Percentiles rank a stretch among this genome's conserved stretches.
Evolutionary conservation across 148 eudicot genomes (phyloP).

Genomic region (Vaccinium vitisidaea): DNA sequence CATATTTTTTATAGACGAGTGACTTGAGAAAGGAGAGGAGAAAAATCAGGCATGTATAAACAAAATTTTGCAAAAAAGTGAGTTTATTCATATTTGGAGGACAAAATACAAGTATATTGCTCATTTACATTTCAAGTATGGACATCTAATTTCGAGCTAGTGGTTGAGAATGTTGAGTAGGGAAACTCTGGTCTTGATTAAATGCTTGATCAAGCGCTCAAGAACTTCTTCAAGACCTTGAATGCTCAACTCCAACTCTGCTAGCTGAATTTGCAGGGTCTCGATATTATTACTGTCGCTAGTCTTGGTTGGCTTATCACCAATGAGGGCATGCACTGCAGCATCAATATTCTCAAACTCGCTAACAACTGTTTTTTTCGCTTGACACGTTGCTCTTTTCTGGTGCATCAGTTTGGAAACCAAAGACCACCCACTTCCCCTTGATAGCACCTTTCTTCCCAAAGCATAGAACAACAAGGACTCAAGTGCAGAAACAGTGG

Average conservation of each 20-base stretch:
- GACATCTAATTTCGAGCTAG: neutral
- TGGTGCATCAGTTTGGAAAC: neutral
- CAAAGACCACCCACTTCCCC: slow-evolving; percentile 13
- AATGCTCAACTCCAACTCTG: slow-evolving; percentile 18
- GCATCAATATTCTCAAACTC: slow-evolving; percentile 19
- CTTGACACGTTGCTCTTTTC: neutral
- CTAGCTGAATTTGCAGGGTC: slow-evolving; percentile 13
- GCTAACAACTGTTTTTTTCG: neutral
- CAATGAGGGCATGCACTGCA: slow-evolving; percentile 1
- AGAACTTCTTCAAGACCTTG: neutral
- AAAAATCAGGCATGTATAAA: neutral
- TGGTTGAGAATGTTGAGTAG: neutral
- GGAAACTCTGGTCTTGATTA: neutral
- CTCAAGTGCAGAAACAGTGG: slow-evolving; percentile 15
- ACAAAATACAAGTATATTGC: neutral
- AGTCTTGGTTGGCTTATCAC: slow-evolving; percentile 11
- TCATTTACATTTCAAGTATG: neutral
- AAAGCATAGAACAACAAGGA: slow-evolving; percentile 16
- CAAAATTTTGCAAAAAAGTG: neutral
- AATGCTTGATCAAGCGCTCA: neutral
- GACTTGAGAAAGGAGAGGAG: too few relatives aligned
- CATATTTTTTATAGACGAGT: too few relatives aligned
- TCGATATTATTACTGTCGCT: neutral
- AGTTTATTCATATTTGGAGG: neutral
- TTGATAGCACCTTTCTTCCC: slow-evolving; percentile 10